phyloP scores from a whole-genome alignment of 352 stramenopile species.

The Salisapilia sapeloensis region DNA sequence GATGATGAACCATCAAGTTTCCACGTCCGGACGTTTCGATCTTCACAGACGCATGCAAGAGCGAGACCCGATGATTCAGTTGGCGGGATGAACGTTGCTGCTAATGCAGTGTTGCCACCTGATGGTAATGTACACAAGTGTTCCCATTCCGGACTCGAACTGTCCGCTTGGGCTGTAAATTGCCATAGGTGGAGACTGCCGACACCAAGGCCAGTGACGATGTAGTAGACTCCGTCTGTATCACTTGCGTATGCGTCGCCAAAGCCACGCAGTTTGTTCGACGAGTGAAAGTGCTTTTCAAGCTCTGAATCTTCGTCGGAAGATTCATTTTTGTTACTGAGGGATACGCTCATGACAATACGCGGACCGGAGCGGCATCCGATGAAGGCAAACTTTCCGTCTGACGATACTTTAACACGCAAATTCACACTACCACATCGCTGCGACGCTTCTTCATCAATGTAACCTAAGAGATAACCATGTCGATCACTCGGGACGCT shows the following conservation, averaged over 20 bases:
- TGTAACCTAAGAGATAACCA: conserved; percentile 59
- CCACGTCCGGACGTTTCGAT: conserved; percentile 58
- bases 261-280: conserved; percentile 34
- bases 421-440: conserved; percentile 27
- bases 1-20: conserved; percentile 13
- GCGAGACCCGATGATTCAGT: not conserved
- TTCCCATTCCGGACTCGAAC: conserved; percentile 21
- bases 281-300: conserved; percentile 52
- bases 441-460: conserved; percentile 57
- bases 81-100: conserved; percentile 32
- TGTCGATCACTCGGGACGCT: conserved; percentile 64
- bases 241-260: not conserved
- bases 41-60: conserved; percentile 28
- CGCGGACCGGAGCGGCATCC: conserved; percentile 43
- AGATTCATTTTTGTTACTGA: conserved; percentile 41
- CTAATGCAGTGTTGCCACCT: conserved; percentile 34
- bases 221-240: conserved; percentile 25
- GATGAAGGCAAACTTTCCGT: conserved; percentile 71
- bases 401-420: conserved; percentile 56
- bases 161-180: conserved; percentile 20
- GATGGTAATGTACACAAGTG: conserved; percentile 32
- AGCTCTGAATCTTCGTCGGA: conserved; percentile 70
- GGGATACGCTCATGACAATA: conserved; percentile 67
- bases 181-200: conserved; percentile 57
- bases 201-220: conserved; percentile 55